Percentiles rank a stretch among this genome's conserved stretches.
Conservation (phyloP, 371 early-diverging fungal genomes). For the Apophysomyces elegans region DNA sequence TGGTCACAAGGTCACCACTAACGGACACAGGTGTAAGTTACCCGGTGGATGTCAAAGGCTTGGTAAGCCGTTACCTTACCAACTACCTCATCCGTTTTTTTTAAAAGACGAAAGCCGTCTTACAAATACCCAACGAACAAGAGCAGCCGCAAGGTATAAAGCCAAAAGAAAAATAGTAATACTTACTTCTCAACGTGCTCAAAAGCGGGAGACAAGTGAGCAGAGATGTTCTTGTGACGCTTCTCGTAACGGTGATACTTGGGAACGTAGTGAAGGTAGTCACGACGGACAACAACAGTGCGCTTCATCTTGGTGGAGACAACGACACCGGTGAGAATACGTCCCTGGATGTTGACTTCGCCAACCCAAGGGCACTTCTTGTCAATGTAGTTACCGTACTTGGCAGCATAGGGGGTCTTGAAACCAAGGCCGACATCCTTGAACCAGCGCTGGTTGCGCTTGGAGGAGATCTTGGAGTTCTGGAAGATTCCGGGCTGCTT, state of each 20-base stretch:
- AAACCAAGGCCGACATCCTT: slow-evolving; percentile 99
- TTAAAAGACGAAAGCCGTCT: slow-evolving; percentile 7
- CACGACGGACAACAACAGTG: slow-evolving; percentile 98
- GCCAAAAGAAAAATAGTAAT: slow-evolving; percentile 18
- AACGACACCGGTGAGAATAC: slow-evolving; percentile 97
- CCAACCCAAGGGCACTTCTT: slow-evolving; percentile 99
- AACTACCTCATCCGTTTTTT: slow-evolving; percentile 59
- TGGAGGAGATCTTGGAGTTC: slow-evolving; percentile 83
- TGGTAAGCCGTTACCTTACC: slow-evolving; percentile 66
- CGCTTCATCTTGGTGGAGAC: slow-evolving; percentile 99
- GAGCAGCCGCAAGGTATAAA: slow-evolving; percentile 12
- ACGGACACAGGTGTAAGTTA: slow-evolving; percentile 20
- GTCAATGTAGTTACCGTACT: slow-evolving; percentile 97
- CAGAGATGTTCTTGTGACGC: slow-evolving; percentile 99
- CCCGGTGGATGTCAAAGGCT: slow-evolving; percentile 55
- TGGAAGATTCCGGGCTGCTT: slow-evolving; percentile 97
- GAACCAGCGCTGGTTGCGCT: slow-evolving; percentile 90
- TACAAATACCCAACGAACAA: slow-evolving; percentile 14
- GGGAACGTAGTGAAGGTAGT: slow-evolving; percentile 99
- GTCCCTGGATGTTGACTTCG: slow-evolving; percentile 98
- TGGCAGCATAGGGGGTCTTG: slow-evolving; percentile 99
- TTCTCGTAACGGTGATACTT: slow-evolving; percentile 99
- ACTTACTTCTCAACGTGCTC: slow-evolving; percentile 80
- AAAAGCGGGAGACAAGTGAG: slow-evolving; percentile 99
- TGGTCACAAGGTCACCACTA: slow-evolving; percentile 94